Evolutionary conservation across 345 rosid genomes (phyloP).

Genomic region (Salix purpurea): DNA sequence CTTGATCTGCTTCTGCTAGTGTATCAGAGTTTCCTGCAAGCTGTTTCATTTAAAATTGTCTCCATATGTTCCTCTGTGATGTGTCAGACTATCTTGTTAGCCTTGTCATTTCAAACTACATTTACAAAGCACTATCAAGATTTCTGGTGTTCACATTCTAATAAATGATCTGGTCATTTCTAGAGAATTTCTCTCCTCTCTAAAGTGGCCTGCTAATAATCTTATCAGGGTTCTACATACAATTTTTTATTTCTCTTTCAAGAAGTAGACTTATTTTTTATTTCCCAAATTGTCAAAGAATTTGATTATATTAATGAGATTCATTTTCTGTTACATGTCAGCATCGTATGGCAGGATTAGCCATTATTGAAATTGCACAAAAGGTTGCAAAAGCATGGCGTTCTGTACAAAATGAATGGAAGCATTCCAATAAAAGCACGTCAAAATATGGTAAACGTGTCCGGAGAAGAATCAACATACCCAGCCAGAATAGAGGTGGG

Average conservation of each 20-base stretch:
- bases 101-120: neutral
- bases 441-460: constrained; percentile 60
- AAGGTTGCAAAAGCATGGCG: constrained; percentile 92
- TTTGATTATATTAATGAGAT: constrained; percentile 11
- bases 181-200: neutral
- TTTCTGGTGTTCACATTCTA: neutral
- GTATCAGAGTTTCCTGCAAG: neutral
- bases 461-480: constrained; percentile 62
- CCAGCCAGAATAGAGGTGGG: constrained; percentile 94
- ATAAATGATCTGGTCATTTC: neutral
- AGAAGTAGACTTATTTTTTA: neutral
- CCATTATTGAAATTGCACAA: constrained; percentile 86
- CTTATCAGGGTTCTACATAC: neutral
- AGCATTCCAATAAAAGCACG: constrained; percentile 49
- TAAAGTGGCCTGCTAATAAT: neutral
- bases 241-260: neutral
- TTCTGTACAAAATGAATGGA: constrained; percentile 67
- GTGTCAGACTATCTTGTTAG: neutral
- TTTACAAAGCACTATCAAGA: neutral
- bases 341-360: constrained; percentile 99
- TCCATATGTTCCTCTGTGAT: neutral
- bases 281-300: neutral
- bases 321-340: constrained; percentile 37
- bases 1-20: neutral
- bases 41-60: neutral